Evolutionary conservation across 805 yeast species (phyloP).

Genomic region (Spathaspora arborariae): DNA sequence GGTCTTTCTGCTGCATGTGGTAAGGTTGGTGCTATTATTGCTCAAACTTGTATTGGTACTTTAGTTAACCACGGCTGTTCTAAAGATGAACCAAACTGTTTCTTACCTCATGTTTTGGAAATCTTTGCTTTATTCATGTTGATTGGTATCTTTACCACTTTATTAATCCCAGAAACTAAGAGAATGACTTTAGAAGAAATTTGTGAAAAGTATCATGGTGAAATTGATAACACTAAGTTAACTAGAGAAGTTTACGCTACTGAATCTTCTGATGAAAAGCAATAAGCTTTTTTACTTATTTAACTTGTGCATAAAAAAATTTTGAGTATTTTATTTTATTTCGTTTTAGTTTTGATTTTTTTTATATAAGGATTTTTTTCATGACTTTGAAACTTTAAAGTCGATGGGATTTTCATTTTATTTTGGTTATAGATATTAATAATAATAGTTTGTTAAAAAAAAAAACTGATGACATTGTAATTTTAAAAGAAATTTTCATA

Average conservation of each 20-base stretch:
- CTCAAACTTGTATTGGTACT: slow-evolving; percentile 85
- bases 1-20: slow-evolving; percentile 93
- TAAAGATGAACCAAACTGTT: slow-evolving; percentile 58
- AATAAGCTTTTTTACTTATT: background rate
- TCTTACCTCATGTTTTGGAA: slow-evolving; percentile 90
- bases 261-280: slow-evolving; percentile 21
- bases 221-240: slow-evolving; percentile 47
- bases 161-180: slow-evolving; percentile 85
- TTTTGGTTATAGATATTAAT: background rate
- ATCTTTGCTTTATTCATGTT: slow-evolving; percentile 91
- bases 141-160: slow-evolving; percentile 61
- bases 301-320: background rate
- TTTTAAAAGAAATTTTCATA: background rate
- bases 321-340: background rate
- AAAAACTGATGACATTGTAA: background rate
- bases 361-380: background rate
- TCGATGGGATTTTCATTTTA: background rate
- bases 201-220: slow-evolving; percentile 78
- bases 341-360: background rate
- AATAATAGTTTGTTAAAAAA: background rate
- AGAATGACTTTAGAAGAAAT: slow-evolving; percentile 86
- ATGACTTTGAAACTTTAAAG: background rate
- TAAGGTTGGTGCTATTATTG: slow-evolving; percentile 90
- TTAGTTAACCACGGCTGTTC: slow-evolving; percentile 77
- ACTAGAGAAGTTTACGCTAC: slow-evolving; percentile 36